These are phyloP conservation scores for Plantago coronopus DNA, from an alignment of 305 asterid species.

Conservation along the genomic window DNA sequence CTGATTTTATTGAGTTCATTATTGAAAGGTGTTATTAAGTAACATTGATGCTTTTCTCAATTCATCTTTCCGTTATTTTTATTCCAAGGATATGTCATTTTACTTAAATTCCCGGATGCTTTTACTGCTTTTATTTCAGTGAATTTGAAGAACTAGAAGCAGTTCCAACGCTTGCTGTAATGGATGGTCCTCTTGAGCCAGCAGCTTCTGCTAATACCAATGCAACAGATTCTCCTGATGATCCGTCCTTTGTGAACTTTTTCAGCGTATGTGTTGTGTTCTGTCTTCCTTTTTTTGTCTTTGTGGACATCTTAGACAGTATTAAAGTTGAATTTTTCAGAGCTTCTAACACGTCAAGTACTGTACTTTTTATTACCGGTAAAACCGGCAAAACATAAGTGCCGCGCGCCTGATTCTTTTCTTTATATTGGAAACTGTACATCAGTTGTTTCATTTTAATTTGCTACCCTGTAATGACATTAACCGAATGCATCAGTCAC, in stretches of 20 bases:
- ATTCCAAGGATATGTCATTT: no score
- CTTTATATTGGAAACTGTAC: background rate
- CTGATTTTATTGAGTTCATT: no score
- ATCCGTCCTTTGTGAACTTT: conserved; percentile 72
- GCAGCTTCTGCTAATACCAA: conserved; percentile 39
- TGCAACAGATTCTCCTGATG: conserved; percentile 56
- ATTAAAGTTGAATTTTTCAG: no score
- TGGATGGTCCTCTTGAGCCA: conserved; percentile 84
- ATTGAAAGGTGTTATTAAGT: no score
- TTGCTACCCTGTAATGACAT: no score
- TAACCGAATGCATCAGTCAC: background rate
- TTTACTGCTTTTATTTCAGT: conserved; percentile 32
- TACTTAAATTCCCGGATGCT: no score
- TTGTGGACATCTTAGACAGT: conserved; percentile 13
- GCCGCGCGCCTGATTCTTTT: background rate
- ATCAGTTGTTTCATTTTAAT: background rate
- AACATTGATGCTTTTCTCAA: no score
- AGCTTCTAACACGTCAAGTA: no score
- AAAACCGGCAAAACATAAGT: no score
- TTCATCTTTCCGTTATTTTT: no score
- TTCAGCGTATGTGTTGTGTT: conserved; percentile 53
- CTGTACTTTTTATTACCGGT: no score
- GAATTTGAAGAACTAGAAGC: conserved; percentile 88
- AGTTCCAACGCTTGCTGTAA: conserved; percentile 74
- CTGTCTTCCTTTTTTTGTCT: conserved; percentile 14